Evolutionary conservation across 805 yeast genomes (phyloP).

Genomic region (Brettanomyces sp.): DNA sequence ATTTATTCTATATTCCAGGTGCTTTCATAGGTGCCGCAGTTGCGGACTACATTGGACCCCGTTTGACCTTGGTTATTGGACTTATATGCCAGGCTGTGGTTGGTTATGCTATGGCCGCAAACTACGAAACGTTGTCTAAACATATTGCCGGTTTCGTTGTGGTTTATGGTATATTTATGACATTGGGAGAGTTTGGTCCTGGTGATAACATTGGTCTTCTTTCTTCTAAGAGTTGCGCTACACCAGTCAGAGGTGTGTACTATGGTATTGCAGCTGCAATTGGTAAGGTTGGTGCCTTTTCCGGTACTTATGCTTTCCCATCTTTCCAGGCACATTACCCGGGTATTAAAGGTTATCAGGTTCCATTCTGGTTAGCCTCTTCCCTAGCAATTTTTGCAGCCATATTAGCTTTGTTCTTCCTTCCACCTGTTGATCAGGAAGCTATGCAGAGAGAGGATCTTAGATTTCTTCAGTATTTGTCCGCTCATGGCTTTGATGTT

Average conservation of each 20-base stretch:
- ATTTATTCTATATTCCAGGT: slow-evolving; percentile 86
- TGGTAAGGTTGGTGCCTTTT: slow-evolving; percentile 90
- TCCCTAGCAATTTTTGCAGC: slow-evolving; percentile 70
- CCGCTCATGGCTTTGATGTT: slow-evolving; percentile 61
- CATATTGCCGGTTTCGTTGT: slow-evolving; percentile 75
- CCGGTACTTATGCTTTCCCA: slow-evolving; percentile 85
- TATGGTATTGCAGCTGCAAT: slow-evolving; percentile 87
- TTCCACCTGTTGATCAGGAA: slow-evolving; percentile 79
- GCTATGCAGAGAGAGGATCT: slow-evolving; percentile 73
- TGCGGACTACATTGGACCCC: slow-evolving; percentile 89
- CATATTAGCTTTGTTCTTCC: slow-evolving; percentile 52
- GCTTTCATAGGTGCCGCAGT: slow-evolving; percentile 75
- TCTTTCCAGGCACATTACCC: slow-evolving; percentile 53
- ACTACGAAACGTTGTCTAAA: slow-evolving; percentile 42
- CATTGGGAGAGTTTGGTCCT: slow-evolving; percentile 90
- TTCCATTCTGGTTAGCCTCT: slow-evolving; percentile 78
- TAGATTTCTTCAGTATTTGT: slow-evolving; percentile 58
- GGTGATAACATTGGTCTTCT: slow-evolving; percentile 87
- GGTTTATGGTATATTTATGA: slow-evolving; percentile 77
- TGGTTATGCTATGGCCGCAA: slow-evolving; percentile 79
- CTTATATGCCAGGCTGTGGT: slow-evolving; percentile 63
- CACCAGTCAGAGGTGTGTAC: slow-evolving; percentile 84
- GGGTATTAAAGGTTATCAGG: slow-evolving; percentile 56
- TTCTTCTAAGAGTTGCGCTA: slow-evolving; percentile 78
- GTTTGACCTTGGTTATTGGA: slow-evolving; percentile 66